phyloP scores from a whole-genome alignment of 805 yeast genomes.

The Komagataella phaffii region DNA sequence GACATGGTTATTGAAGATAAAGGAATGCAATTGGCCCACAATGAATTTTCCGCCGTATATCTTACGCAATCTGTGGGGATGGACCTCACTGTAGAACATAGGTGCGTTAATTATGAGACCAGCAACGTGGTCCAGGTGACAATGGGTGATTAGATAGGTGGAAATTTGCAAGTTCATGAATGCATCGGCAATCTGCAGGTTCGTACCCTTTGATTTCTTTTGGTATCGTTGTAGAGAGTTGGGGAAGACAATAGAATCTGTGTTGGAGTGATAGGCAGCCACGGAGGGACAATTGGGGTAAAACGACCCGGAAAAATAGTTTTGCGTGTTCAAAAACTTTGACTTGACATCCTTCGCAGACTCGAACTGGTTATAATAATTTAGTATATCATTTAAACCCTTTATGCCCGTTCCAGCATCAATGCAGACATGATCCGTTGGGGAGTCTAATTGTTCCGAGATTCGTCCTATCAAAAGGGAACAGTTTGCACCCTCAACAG shows the following conservation, averaged over 20 bases:
- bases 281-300: constrained; percentile 14
- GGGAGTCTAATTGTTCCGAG: constrained; percentile 10
- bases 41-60: constrained; percentile 45
- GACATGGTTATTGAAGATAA: constrained; percentile 57
- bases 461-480: constrained; percentile 52
- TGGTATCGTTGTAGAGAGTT: neutral
- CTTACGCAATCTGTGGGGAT: constrained; percentile 16
- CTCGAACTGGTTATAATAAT: neutral
- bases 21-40: constrained; percentile 31
- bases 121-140: constrained; percentile 72
- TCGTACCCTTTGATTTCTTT: neutral
- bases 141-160: constrained; percentile 55
- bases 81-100: constrained; percentile 17
- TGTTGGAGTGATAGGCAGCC: constrained; percentile 14
- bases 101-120: constrained; percentile 67
- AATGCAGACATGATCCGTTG: constrained; percentile 33
- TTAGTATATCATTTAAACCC: constrained; percentile 30
- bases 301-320: constrained; percentile 14
- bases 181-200: constrained; percentile 5
- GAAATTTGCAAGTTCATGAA: constrained; percentile 21
- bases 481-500: constrained; percentile 58
- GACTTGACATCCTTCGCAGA: constrained; percentile 1
- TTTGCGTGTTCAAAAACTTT: constrained; percentile 15
- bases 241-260: neutral
- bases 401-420: constrained; percentile 76